Base-by-base conservation (phyloP, 768 basidiomycete species). In the Auriscalpium microsporum region DNA sequence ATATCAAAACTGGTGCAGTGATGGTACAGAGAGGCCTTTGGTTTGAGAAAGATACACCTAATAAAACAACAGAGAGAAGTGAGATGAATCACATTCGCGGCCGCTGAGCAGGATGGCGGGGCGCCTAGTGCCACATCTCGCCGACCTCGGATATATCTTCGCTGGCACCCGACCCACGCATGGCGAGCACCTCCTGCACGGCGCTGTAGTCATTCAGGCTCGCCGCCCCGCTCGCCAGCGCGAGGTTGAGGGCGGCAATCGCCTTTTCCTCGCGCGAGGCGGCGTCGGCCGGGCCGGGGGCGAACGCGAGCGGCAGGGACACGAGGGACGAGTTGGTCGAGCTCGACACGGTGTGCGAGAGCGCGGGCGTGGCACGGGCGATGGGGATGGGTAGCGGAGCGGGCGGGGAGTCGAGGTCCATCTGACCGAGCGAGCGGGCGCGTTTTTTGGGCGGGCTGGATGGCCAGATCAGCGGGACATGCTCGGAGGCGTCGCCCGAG, bases 151-250 rank as follows among this genome's bases (percentile, higher is more conserved):
- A 73, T 55, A 71, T 74, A 49, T 78, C 76, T 56, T 55, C 57
- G 19, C 60, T 58, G 19, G 66, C 60, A 54, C 52, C 53, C 55
- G 67, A 59, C 14, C 56, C 59, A 21, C 62, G 53, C 11, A 64
- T 58, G 9, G 62, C 63, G 47, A 80, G 70, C 44, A 73, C 60
- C 35, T 69, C 68, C 54, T 72, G 73, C 37, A 80, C 69, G 1
- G 77, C 74, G 52, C 72, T 70, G 54, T 84, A 84, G 62, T 85
- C 83, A 52, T 74, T 75, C 40, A 85, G 64, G 28, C 81, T 75
- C 6, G 78, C 82, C 10, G 82, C 82, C 44, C 83, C 84, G 57
- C 78, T 84, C 11, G 83, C 83, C 70, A 85, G 75, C 16, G 80
- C 82, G 3, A 85, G 67, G 35, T 72, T 73, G 34, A 84, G 72